phyloP scores from a whole-genome alignment of 192 early-diverging fungal species.

The Umbelopsis vinacea region DNA sequence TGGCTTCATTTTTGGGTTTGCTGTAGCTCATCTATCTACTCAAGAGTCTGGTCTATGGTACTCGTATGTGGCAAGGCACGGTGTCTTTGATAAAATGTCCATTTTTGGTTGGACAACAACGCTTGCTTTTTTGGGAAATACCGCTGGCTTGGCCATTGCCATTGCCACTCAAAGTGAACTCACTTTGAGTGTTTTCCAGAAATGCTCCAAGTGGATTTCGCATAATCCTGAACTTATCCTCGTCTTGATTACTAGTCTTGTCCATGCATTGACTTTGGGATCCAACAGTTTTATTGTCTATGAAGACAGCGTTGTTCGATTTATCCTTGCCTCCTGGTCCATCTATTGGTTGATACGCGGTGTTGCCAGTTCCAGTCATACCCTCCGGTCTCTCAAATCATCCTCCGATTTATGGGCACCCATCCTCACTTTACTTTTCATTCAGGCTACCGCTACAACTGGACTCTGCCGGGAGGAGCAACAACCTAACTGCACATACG shows the following conservation, averaged over 20 bases:
- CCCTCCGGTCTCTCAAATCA: not conserved
- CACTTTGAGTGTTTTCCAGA: not conserved
- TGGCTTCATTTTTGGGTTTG: not conserved
- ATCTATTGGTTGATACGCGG: conserved; percentile 32
- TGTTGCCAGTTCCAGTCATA: not conserved
- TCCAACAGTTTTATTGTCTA: conserved; percentile 92
- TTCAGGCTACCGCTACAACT: conserved; percentile 59
- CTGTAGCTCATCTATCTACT: not conserved
- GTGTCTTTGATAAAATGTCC: conserved; percentile 41
- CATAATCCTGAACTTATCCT: conserved; percentile 8
- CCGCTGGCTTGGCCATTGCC: not conserved
- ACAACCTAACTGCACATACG: conserved; percentile 64
- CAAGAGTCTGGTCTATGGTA: not conserved
- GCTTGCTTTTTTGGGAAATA: not conserved
- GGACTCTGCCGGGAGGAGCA: conserved; percentile 91
- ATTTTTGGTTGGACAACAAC: conserved; percentile 21
- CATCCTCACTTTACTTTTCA: conserved; percentile 44
- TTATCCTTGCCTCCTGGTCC: conserved; percentile 69
- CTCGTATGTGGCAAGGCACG: not conserved
- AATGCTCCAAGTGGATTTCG: not conserved
- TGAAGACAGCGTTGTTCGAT: conserved; percentile 79
- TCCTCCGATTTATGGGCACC: not conserved
- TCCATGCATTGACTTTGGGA: conserved; percentile 69
- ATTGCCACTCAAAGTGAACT: not conserved
- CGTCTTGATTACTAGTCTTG: conserved; percentile 31